Percentiles rank a stretch among this genome's conserved stretches.
Conservation (phyloP, 148 eudicot species). For the Rheum nobile region DNA sequence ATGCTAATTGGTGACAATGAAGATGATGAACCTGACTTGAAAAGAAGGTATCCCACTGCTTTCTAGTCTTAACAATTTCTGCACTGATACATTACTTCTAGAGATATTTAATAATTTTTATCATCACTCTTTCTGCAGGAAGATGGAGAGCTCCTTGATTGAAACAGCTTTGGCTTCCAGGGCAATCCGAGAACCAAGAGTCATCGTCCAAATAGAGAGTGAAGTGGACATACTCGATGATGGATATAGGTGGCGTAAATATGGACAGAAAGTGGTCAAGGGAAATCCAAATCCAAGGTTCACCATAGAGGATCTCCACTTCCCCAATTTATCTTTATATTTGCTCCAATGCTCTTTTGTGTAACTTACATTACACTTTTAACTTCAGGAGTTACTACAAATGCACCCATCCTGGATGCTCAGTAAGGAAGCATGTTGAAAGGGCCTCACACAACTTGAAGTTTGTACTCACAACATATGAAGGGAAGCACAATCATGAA, state of each 20-base stretch:
- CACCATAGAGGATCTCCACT: too few species aligned
- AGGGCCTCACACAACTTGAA: constrained; percentile 54
- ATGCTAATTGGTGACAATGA: constrained; percentile 24
- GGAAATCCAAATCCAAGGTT: constrained; percentile 92
- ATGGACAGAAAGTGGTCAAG: constrained; percentile 81
- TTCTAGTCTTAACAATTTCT: neutral
- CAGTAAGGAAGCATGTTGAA: constrained; percentile 75
- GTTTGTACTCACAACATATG: constrained; percentile 52
- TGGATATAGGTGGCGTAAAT: constrained; percentile 86
- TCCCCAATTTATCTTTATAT: neutral
- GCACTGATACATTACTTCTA: neutral
- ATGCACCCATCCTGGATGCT: constrained; percentile 74
- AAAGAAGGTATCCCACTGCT: constrained; percentile 40
- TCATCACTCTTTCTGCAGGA: constrained; percentile 32
- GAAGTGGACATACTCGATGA: constrained; percentile 71
- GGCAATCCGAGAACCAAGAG: constrained; percentile 53
- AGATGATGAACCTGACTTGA: constrained; percentile 44
- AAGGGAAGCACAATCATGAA: constrained; percentile 75
- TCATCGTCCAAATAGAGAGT: constrained; percentile 57
- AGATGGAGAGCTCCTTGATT: constrained; percentile 27
- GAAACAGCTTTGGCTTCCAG: constrained; percentile 42
- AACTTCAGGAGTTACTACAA: constrained; percentile 73
- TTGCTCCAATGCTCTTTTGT: neutral
- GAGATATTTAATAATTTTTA: neutral
- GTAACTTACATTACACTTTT: neutral